These are phyloP conservation scores for Cystobasidium ongulense DNA, from an alignment of 768 basidiomycete genomes.

Conservation along the genomic window DNA sequence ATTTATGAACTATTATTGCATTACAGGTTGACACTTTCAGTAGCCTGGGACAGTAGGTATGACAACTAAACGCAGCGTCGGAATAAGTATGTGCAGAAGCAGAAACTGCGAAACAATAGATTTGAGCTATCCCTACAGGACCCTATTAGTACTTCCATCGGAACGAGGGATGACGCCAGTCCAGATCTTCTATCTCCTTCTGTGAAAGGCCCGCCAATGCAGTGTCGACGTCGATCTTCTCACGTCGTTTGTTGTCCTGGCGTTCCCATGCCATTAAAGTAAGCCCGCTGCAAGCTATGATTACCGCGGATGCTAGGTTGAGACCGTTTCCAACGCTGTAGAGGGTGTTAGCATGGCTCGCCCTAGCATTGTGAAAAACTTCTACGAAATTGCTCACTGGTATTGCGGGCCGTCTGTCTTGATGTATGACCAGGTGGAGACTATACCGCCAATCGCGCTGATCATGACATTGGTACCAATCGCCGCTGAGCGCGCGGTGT, in stretches of 20 bases:
- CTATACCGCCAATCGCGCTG: constrained; percentile 38
- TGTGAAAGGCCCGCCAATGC: constrained; percentile 36
- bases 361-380: not conserved
- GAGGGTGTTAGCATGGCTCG: not conserved
- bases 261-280: constrained; percentile 30
- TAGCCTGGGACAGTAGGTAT: too few relatives aligned
- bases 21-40: too few relatives aligned
- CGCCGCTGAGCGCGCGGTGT: constrained; percentile 34
- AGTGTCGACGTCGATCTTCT: constrained; percentile 36
- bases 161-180: constrained; percentile 40
- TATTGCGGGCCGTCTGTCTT: constrained; percentile 31
- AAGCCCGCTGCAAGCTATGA: not conserved
- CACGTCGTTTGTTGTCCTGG: constrained; percentile 40
- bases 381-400: constrained; percentile 17
- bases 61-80: too few relatives aligned
- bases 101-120: too few relatives aligned
- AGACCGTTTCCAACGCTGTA: constrained; percentile 8
- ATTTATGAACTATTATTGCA: too few relatives aligned
- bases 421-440: constrained; percentile 37
- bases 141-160: constrained; percentile 18
- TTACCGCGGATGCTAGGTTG: not conserved
- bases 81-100: too few relatives aligned
- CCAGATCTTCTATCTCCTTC: constrained; percentile 33
- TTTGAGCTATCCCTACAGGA: too few relatives aligned
- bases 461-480: constrained; percentile 38